Evolutionary conservation across 192 early-diverging fungal genomes (phyloP).

Genomic region (Rhizoclosmatium globosum): DNA sequence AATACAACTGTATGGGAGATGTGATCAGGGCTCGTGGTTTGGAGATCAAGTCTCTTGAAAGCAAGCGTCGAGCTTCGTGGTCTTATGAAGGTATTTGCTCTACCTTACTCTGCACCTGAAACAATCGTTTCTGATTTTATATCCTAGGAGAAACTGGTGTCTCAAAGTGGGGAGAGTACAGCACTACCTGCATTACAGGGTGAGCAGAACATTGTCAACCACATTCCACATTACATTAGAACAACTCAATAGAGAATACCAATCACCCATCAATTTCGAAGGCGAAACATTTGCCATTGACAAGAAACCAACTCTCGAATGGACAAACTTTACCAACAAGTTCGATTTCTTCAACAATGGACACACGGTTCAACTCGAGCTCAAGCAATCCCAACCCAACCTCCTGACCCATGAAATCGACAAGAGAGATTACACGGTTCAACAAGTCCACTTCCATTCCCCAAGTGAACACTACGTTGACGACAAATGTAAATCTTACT

Average conservation of each 20-base stretch:
- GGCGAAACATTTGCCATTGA: background rate
- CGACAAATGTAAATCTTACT: background rate
- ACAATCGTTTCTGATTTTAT: background rate
- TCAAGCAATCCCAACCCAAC: background rate
- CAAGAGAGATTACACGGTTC: background rate
- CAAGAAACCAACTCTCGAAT: background rate
- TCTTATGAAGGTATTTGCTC: slow-evolving; percentile 7
- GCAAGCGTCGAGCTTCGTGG: background rate
- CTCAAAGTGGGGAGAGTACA: background rate
- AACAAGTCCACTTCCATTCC: slow-evolving; percentile 10
- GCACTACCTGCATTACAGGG: background rate
- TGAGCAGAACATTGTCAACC: background rate
- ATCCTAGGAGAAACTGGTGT: background rate
- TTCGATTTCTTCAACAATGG: slow-evolving; percentile 11
- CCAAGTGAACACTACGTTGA: slow-evolving; percentile 22
- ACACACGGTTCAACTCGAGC: background rate
- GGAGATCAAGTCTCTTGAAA: background rate
- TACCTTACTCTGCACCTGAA: background rate
- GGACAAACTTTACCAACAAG: background rate
- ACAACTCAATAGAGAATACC: background rate
- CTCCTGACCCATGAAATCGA: background rate
- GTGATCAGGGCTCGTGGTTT: background rate
- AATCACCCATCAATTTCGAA: slow-evolving; percentile 2
- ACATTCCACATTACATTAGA: background rate
- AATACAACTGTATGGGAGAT: slow-evolving; percentile 17